Percentiles rank a stretch among this genome's conserved stretches.
Evolutionary conservation across 768 basidiomycete genomes (phyloP).

Genomic region (Boletus fagicola): DNA sequence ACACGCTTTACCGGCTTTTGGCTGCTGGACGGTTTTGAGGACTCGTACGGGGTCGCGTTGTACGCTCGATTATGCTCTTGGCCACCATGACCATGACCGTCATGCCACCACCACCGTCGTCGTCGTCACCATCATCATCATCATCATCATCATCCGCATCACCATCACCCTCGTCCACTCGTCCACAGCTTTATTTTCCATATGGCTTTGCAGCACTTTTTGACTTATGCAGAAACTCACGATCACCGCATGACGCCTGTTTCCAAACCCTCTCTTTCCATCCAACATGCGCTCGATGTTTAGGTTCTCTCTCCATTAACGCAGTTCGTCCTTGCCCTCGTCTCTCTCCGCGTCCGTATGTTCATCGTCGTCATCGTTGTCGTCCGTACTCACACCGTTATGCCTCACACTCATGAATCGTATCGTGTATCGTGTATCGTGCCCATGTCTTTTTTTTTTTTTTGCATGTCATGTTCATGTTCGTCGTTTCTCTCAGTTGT

Average conservation of each 20-base stretch:
- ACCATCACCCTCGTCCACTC: not conserved
- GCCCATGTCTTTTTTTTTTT: not conserved
- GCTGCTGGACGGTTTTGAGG: no score
- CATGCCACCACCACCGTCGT: not conserved
- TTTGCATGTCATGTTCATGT: no score
- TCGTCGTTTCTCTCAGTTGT: not conserved
- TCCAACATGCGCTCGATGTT: constrained; percentile 1
- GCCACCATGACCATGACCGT: not conserved
- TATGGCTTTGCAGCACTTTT: constrained; percentile 10
- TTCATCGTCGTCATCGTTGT: not conserved
- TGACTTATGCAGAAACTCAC: constrained; percentile 20
- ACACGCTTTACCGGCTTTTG: no score
- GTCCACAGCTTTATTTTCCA: constrained; percentile 4
- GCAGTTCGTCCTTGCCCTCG: not conserved
- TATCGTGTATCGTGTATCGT: not conserved
- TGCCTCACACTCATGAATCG: constrained; percentile 4
- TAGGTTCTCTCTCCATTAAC: not conserved
- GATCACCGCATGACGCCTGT: not conserved
- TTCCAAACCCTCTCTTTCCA: not conserved
- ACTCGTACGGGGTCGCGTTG: no score
- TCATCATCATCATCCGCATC: not conserved
- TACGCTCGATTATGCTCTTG: not conserved
- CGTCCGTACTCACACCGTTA: not conserved
- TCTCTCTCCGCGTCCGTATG: not conserved
- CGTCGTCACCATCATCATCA: not conserved